Evolutionary conservation across 1,139 yeast species (phyloP).

Genomic region (Scheffersomyces cryptocercus): DNA sequence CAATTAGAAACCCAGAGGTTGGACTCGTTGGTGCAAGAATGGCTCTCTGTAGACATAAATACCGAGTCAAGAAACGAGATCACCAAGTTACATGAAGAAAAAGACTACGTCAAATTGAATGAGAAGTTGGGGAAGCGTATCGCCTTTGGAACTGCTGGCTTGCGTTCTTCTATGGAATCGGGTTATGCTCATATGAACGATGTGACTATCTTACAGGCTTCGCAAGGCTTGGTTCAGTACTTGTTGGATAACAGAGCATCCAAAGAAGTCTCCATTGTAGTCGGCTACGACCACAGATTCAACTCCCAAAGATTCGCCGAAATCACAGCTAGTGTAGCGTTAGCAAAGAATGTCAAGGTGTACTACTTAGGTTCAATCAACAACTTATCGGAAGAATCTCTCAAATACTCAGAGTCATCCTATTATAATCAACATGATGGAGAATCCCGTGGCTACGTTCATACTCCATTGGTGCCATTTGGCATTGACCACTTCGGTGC

Average conservation of each 20-base stretch:
- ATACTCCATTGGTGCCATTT: constrained; percentile 93
- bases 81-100: constrained; percentile 35
- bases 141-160: constrained; percentile 92
- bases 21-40: constrained; percentile 43
- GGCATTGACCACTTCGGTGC: constrained; percentile 66
- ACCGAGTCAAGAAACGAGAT: constrained; percentile 60
- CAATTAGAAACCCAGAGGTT: constrained; percentile 8
- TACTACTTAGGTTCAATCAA: constrained; percentile 52
- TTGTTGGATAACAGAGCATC: constrained; percentile 23
- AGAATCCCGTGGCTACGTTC: constrained; percentile 45
- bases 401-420: constrained; percentile 3
- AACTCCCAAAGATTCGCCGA: constrained; percentile 80
- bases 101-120: constrained; percentile 48
- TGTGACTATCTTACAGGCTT: constrained; percentile 85
- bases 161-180: constrained; percentile 84
- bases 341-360: constrained; percentile 68
- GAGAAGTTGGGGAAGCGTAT: constrained; percentile 57
- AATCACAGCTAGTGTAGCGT: constrained; percentile 73
- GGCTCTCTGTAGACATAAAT: constrained; percentile 46
- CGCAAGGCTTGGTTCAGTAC: constrained; percentile 84
- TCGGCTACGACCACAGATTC: constrained; percentile 91
- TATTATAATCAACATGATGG: constrained; percentile 15
- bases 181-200: constrained; percentile 90
- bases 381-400: constrained; percentile 32
- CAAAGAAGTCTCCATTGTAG: constrained; percentile 52